phyloP scores from a whole-genome alignment of 2,329 filamentous ascomycete species.

The Aspergillus fischeri region DNA sequence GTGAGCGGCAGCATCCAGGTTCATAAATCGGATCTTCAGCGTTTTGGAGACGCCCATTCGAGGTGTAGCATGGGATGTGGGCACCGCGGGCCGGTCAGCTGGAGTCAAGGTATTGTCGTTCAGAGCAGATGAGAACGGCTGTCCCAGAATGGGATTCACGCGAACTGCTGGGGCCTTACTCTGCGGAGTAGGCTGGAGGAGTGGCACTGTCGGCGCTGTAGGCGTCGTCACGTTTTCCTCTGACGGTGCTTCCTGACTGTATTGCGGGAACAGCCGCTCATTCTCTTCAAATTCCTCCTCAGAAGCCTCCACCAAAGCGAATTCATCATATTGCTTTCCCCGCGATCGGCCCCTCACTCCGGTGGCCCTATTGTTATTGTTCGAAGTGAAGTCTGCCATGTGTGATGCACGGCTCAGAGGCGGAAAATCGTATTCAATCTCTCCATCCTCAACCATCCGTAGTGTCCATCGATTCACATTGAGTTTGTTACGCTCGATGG shows the following conservation, averaged over 20 bases:
- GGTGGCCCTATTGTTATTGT: conserved; percentile 62
- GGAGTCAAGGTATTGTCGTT: conserved; percentile 44
- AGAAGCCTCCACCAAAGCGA: conserved; percentile 59
- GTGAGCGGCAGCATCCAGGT: conserved; percentile 54
- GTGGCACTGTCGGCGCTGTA: conserved; percentile 16
- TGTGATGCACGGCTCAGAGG: conserved; percentile 54
- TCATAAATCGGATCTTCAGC: conserved; percentile 57
- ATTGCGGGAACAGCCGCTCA: conserved; percentile 53
- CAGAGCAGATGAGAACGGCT: conserved; percentile 44
- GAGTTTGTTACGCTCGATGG: conserved; percentile 48
- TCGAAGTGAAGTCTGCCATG: conserved; percentile 62
- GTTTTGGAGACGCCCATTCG: conserved; percentile 56
- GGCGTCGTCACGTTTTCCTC: conserved; percentile 27
- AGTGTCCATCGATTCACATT: conserved; percentile 62
- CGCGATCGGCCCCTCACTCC: conserved; percentile 52
- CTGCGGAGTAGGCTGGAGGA: conserved; percentile 18
- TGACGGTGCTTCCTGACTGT: conserved; percentile 31
- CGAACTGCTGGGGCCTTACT: conserved; percentile 24
- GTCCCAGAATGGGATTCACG: conserved; percentile 42
- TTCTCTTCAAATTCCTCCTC: conserved; percentile 55
- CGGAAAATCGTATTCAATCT: conserved; percentile 64
- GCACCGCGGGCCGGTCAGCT: conserved; percentile 44
- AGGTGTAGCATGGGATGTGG: conserved; percentile 46
- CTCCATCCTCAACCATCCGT: conserved; percentile 65
- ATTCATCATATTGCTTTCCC: conserved; percentile 64